phyloP scores from a whole-genome alignment of 768 basidiomycete species.

The Scleroderma bovista region DNA sequence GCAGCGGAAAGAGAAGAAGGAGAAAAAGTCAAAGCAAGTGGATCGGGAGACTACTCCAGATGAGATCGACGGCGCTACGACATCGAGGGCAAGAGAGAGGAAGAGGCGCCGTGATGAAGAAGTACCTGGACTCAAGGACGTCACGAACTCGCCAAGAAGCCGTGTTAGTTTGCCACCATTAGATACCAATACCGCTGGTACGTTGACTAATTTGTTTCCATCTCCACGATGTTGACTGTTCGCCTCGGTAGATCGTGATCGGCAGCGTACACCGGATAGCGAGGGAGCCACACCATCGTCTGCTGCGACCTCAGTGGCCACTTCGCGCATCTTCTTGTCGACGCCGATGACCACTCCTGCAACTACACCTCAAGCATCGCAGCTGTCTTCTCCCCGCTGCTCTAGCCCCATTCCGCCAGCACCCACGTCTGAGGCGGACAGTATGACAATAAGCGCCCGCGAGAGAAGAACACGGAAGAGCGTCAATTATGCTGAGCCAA shows the following conservation, averaged over 20 bases:
- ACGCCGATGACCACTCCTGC: conserved; percentile 41
- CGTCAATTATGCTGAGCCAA: conserved; percentile 83
- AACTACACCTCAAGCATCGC: conserved; percentile 28
- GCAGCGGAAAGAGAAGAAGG: conserved; percentile 42
- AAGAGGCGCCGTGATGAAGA: conserved; percentile 37
- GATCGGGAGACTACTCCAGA: conserved; percentile 16
- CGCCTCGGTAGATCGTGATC: conserved; percentile 31
- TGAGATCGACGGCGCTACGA: conserved; percentile 18
- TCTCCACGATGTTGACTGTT: neutral
- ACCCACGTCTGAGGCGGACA: conserved; percentile 29
- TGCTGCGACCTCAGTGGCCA: conserved; percentile 28
- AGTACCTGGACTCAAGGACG: conserved; percentile 47
- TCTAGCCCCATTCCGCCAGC: conserved; percentile 41
- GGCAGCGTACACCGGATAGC: conserved; percentile 32
- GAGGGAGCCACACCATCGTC: conserved; percentile 31
- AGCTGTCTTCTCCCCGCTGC: conserved; percentile 45
- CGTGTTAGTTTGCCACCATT: conserved; percentile 31
- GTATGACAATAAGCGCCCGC: conserved; percentile 27
- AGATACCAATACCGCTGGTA: conserved; percentile 35
- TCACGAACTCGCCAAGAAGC: conserved; percentile 51
- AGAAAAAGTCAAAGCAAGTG: conserved; percentile 20
- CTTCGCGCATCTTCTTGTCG: conserved; percentile 36
- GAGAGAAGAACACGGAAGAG: conserved; percentile 66
- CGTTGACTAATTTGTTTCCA: conserved; percentile 9
- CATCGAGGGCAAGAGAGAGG: conserved; percentile 32